Percentiles rank a stretch among this genome's conserved stretches.
phyloP scores from a whole-genome alignment of 257 asterid species.

The Penstemon barbatus region DNA sequence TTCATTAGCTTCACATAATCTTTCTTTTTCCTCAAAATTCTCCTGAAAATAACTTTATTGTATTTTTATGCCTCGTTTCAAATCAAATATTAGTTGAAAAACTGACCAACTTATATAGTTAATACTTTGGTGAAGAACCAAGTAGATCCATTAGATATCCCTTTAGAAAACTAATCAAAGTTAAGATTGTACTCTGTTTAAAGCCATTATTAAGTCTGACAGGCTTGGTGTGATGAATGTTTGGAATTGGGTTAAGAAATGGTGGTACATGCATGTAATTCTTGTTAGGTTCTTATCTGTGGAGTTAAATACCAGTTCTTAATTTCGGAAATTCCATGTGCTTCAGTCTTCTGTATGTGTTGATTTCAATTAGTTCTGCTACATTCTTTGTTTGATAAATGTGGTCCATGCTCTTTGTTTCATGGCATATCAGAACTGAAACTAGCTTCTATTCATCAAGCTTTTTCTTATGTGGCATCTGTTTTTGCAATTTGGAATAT shows the following conservation, averaged over 20 bases:
- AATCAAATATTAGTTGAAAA: no score
- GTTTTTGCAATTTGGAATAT: constrained; percentile 47
- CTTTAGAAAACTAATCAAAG: no score
- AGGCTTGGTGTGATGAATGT: no score
- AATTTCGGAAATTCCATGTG: constrained; percentile 1
- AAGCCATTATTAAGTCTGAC: no score
- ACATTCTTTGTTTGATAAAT: not conserved
- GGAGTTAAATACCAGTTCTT: not conserved
- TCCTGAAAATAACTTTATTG: not conserved
- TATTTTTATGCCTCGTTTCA: no score
- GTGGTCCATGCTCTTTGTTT: constrained; percentile 1
- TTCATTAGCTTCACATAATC: not conserved
- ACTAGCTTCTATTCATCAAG: constrained; percentile 17
- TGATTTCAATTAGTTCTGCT: constrained; percentile 7
- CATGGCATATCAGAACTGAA: not conserved
- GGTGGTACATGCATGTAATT: not conserved
- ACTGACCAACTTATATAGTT: no score
- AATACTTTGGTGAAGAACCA: no score
- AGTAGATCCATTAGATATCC: no score
- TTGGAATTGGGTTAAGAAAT: no score
- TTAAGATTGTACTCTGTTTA: no score
- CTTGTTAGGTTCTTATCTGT: not conserved
- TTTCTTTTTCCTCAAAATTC: not conserved
- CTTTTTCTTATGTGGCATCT: constrained; percentile 41
- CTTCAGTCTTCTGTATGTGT: not conserved